Conservation (phyloP, 1,284 basidiomycete species). For the Gymnopus androsaceus region DNA sequence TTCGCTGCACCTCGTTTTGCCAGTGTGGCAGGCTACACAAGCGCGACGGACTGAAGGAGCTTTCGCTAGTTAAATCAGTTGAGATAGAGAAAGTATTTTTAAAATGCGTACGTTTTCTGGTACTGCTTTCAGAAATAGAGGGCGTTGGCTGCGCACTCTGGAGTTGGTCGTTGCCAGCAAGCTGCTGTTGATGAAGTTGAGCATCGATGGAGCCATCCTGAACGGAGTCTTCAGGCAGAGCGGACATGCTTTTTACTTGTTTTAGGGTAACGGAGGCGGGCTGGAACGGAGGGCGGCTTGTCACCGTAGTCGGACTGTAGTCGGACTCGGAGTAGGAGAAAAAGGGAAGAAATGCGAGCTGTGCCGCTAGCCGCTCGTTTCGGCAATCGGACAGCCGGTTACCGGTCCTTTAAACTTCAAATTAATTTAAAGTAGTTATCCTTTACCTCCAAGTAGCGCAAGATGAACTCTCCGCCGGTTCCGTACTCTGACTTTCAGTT, state of each 20-base stretch:
- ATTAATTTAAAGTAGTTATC: no score
- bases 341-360: neutral
- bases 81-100: neutral
- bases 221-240: conserved; percentile 64
- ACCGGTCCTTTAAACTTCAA: no score
- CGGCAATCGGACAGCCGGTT: no score
- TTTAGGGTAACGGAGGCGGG: conserved; percentile 32
- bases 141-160: conserved; percentile 23
- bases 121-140: conserved; percentile 28
- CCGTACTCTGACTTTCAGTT: conserved; percentile 68
- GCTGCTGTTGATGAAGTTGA: conserved; percentile 57
- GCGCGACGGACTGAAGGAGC: conserved; percentile 76
- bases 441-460: neutral
- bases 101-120: conserved; percentile 45
- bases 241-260: conserved; percentile 56
- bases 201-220: conserved; percentile 39
- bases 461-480: conserved; percentile 28
- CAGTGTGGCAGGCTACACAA: conserved; percentile 76
- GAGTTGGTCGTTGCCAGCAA: conserved; percentile 17
- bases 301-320: conserved; percentile 1
- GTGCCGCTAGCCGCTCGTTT: no score
- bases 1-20: conserved; percentile 79
- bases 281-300: conserved; percentile 21
- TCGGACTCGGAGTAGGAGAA: neutral
- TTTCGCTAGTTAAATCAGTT: conserved; percentile 49